Percentiles rank a stretch among this genome's conserved stretches.
phyloP scores from a whole-genome alignment of 2,329 filamentous ascomycete species.

The Diaporthe batatas region DNA sequence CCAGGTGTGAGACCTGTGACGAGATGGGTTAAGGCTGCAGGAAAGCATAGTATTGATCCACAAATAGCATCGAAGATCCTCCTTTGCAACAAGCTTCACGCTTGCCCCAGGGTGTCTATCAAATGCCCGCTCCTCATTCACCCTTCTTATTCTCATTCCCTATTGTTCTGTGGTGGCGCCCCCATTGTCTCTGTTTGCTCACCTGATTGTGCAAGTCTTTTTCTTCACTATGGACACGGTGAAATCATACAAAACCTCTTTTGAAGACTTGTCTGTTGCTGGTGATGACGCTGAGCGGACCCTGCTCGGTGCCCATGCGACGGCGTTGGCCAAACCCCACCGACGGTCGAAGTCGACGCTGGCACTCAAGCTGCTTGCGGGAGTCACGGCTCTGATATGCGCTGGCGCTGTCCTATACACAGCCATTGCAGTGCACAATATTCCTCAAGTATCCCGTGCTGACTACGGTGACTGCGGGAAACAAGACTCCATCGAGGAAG shows the following conservation, averaged over 20 bases:
- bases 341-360: slow-evolving; percentile 5
- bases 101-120: background rate
- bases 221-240: background rate
- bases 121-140: background rate
- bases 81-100: background rate
- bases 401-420: slow-evolving; percentile 22
- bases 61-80: background rate
- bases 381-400: slow-evolving; percentile 18
- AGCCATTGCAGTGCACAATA: slow-evolving; percentile 3
- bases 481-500: slow-evolving; percentile 38
- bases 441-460: background rate
- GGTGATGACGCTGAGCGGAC: slow-evolving; percentile 22
- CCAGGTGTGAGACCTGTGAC: background rate
- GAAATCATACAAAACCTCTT: slow-evolving; percentile 10
- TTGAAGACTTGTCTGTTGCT: background rate
- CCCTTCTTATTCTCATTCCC: background rate
- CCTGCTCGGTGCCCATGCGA: slow-evolving; percentile 23
- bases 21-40: background rate
- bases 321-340: background rate
- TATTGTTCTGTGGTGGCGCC: background rate
- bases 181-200: background rate
- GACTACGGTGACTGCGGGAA: slow-evolving; percentile 42
- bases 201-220: background rate
- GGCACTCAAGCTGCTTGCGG: slow-evolving; percentile 17
- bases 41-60: background rate